Base-by-base conservation (phyloP, 2,329 filamentous ascomycete genomes). In the Exophiala lecanii-corni region DNA sequence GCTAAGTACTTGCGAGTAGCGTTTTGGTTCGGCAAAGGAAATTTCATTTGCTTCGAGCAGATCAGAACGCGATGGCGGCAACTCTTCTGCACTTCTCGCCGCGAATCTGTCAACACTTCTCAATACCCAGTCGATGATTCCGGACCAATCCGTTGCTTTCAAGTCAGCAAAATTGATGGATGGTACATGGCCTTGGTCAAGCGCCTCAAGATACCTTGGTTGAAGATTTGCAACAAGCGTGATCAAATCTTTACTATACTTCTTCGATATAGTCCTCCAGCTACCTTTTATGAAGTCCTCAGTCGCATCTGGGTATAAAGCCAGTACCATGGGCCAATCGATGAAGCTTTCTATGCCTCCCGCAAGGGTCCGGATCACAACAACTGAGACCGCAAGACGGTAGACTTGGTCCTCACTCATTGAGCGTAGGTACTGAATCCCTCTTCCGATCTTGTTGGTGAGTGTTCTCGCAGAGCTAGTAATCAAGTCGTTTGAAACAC, bases 191-290 rank as follows among this genome's bases (percentile, higher is more conserved):
- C 60, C 59, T 5, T 61, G 61, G 23, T 62, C 62, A 41, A 74
- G 72, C 2, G 70, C 72, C 31, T 66, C 62, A 9, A 69, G 53
- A 45, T 68, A 73, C 26, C 59, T 61, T 32, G 66, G 62, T 41
- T 72, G 70, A 46, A 75, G 71, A 43, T 71, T 66, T 18, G 59
- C 59, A 40, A 71, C 66, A 58, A 73, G 62, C 43, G 68, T 67
- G 2, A 61, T 55, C 19, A 73, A 57, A 31, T 69, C 63, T 19
- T 65, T 45, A 13, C 64, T 58, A 39, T 68, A 60, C 44, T 57
- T 65, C 28, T 52, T 59, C 13, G 64, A 53, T 15, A 72, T 52
- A 2, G 49, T 50, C 42, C 59, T 64, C 47, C 65, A 71, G 31
- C 61, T 57, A 2, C 62, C 57, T 30, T 63, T 57, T 10, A 73